These are phyloP conservation scores for Penicillium sp. DNA, from an alignment of 2,329 filamentous ascomycete genomes.

Conservation along the genomic window DNA sequence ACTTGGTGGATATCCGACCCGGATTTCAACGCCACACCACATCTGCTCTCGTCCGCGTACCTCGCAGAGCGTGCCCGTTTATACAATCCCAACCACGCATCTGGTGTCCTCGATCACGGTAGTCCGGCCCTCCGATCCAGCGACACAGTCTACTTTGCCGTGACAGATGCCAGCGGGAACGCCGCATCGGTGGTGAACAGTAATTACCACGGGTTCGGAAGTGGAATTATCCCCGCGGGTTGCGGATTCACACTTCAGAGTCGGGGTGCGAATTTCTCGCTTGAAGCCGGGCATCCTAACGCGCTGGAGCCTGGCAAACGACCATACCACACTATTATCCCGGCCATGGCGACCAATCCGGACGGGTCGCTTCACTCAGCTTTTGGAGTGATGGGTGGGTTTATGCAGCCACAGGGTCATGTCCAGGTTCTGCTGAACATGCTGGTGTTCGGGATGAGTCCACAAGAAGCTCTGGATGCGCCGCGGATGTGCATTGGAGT, in stretches of 20 bases:
- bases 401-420: slow-evolving; percentile 96
- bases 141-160: slow-evolving; percentile 92
- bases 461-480: slow-evolving; percentile 84
- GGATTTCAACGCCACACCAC: slow-evolving; percentile 53
- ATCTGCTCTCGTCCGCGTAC: slow-evolving; percentile 70
- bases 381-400: slow-evolving; percentile 95
- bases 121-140: slow-evolving; percentile 79
- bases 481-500: slow-evolving; percentile 66
- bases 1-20: slow-evolving; percentile 89
- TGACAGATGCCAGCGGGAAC: slow-evolving; percentile 78
- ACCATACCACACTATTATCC: slow-evolving; percentile 97
- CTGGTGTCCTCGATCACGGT: slow-evolving; percentile 63
- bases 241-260: slow-evolving; percentile 94
- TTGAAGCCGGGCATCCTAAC: slow-evolving; percentile 72
- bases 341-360: slow-evolving; percentile 77
- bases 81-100: slow-evolving; percentile 56
- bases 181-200: slow-evolving; percentile 95
- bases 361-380: slow-evolving; percentile 77
- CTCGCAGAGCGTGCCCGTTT: slow-evolving; percentile 67
- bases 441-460: slow-evolving; percentile 73
- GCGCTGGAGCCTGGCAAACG: slow-evolving; percentile 77
- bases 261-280: slow-evolving; percentile 80
- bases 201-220: slow-evolving; percentile 84
- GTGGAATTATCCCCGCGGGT: slow-evolving; percentile 74
- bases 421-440: slow-evolving; percentile 90